Percentiles rank a stretch among this genome's conserved stretches.
These are phyloP conservation scores for Nothophaeocryptopus gaeumannii DNA, from an alignment of 2,329 filamentous ascomycete genomes.

Conservation along the genomic window DNA sequence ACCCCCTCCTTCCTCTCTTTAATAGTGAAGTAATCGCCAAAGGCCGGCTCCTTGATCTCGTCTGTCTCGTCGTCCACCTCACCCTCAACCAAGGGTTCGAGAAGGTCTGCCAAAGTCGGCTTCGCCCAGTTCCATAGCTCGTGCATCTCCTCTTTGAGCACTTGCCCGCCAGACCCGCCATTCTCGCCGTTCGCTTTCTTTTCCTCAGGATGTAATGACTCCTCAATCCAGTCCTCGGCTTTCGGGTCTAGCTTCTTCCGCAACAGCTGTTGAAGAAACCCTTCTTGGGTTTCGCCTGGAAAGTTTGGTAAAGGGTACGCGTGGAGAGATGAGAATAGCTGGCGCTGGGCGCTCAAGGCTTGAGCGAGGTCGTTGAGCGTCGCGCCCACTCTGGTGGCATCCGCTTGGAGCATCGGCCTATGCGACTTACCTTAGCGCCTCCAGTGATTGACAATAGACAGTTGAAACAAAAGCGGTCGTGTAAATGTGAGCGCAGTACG, in stretches of 20 bases:
- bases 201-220: conserved; percentile 29
- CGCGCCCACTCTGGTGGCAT: conserved; percentile 38
- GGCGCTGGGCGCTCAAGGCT: conserved; percentile 62
- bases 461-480: not conserved
- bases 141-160: conserved; percentile 51
- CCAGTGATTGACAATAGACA: not conserved
- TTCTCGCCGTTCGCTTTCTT: conserved; percentile 42
- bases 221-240: conserved; percentile 69
- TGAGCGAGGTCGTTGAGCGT: conserved; percentile 67
- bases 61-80: conserved; percentile 20
- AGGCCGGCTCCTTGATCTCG: conserved; percentile 39
- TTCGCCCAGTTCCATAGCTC: conserved; percentile 61
- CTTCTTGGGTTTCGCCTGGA: conserved; percentile 61
- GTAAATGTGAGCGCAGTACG: not conserved
- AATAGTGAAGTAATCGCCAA: conserved; percentile 66
- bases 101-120: conserved; percentile 45
- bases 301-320: conserved; percentile 73
- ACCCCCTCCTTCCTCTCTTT: conserved; percentile 66
- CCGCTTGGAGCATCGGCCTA: conserved; percentile 33
- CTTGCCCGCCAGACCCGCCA: conserved; percentile 10
- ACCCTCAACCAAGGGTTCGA: conserved; percentile 29
- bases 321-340: conserved; percentile 67
- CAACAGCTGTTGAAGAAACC: conserved; percentile 65
- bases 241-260: conserved; percentile 80
- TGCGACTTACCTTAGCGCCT: conserved; percentile 25